A percentile compares a stretch with the other conserved stretches of the same genome.
phyloP scores from a whole-genome alignment of 805 yeast species.

The Ogataea neopini region DNA sequence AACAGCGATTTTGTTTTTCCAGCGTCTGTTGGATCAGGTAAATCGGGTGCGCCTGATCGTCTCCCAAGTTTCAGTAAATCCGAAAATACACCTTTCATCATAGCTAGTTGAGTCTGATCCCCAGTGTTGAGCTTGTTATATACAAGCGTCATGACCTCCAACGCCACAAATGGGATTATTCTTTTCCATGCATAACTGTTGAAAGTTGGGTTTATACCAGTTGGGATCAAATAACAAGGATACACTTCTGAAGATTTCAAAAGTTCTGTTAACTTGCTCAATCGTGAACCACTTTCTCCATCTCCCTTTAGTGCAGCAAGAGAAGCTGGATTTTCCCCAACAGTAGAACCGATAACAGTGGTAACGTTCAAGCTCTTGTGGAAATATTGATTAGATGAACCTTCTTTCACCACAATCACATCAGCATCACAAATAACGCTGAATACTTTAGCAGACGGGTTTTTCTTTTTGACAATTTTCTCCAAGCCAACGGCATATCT shows the following conservation, averaged over 20 bases:
- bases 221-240: conserved; percentile 29
- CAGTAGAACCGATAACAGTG: conserved; percentile 29
- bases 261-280: conserved; percentile 21
- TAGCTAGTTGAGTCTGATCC: conserved; percentile 6
- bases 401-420: conserved; percentile 18
- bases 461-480: conserved; percentile 7
- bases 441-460: conserved; percentile 20
- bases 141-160: conserved; percentile 26
- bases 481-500: conserved; percentile 26
- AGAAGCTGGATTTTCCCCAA: conserved; percentile 4
- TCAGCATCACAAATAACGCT: conserved; percentile 31
- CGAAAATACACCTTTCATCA: conserved; percentile 25
- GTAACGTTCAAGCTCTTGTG: conserved; percentile 27
- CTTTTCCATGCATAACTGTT: conserved; percentile 33
- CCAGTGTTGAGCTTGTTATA: conserved; percentile 21
- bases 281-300: conserved; percentile 21
- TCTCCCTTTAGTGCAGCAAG: conserved; percentile 23
- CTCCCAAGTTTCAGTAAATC: conserved; percentile 27
- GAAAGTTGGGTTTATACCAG: conserved; percentile 30
- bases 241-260: conserved; percentile 28
- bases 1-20: conserved; percentile 16
- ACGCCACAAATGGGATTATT: conserved; percentile 27
- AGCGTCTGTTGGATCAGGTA: conserved; percentile 26
- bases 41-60: conserved; percentile 27
- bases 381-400: conserved; percentile 15